Evolutionary conservation across 345 rosid species (phyloP).

Genomic region (Sonneratia alba): DNA sequence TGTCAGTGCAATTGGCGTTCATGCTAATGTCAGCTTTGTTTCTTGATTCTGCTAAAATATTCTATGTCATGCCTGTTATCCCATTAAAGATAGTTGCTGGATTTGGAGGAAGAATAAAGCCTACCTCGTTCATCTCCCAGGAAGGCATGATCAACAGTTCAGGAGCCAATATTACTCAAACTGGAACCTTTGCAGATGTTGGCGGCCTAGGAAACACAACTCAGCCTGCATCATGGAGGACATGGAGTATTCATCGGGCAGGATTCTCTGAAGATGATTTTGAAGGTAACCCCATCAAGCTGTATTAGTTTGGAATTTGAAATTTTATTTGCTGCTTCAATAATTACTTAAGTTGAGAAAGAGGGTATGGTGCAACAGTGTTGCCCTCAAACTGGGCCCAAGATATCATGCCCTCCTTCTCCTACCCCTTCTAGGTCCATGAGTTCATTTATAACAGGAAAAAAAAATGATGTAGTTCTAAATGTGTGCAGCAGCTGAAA

Average conservation of each 20-base stretch:
- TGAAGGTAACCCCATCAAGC: conserved; percentile 44
- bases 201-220: conserved; percentile 23
- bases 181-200: conserved; percentile 19
- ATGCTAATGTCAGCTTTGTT: not conserved
- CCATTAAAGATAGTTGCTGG: conserved; percentile 61
- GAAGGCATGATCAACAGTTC: conserved; percentile 16
- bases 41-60: conserved; percentile 8
- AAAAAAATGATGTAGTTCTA: not conserved
- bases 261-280: conserved; percentile 43
- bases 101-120: conserved; percentile 16
- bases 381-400: no score
- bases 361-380: no score
- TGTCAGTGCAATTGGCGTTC: not conserved
- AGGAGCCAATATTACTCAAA: conserved; percentile 14
- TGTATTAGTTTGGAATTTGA: conserved; percentile 8
- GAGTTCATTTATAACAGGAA: no score
- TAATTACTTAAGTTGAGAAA: no score
- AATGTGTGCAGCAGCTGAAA: conserved; percentile 46
- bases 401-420: no score
- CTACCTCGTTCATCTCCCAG: conserved; percentile 17
- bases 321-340: not conserved
- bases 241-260: conserved; percentile 65
- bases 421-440: no score
- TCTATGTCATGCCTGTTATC: conserved; percentile 24
- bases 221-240: conserved; percentile 55